phyloP scores from a whole-genome alignment of 441 rosid genomes.

The Populus tomentosa region DNA sequence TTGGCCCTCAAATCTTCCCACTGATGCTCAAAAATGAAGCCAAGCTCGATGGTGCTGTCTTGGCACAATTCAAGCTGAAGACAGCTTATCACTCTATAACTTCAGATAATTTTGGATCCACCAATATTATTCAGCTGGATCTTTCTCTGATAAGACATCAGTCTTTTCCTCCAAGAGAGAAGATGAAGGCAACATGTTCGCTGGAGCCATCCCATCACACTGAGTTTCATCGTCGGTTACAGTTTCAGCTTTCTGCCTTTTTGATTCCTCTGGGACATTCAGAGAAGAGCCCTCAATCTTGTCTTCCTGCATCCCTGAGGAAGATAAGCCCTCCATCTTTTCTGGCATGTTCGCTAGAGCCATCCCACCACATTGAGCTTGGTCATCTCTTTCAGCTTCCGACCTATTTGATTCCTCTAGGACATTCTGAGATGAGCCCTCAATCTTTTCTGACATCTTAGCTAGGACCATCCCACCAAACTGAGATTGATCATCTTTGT shows the following conservation, averaged over 20 bases:
- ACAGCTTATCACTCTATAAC: constrained; percentile 4
- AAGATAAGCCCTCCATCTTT: neutral
- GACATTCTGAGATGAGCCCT: neutral
- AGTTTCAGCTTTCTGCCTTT: constrained; percentile 1
- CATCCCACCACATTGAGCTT: no score
- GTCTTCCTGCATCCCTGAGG: neutral
- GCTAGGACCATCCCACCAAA: neutral
- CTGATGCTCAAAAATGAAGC: neutral
- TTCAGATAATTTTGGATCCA: neutral
- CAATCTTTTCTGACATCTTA: neutral
- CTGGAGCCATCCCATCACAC: neutral
- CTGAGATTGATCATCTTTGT: neutral
- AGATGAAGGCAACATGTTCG: neutral
- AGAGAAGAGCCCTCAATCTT: neutral
- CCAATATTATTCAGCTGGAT: neutral
- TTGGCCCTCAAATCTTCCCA: neutral
- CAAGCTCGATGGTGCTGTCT: neutral
- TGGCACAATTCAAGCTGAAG: constrained; percentile 1
- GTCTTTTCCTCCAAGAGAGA: neutral
- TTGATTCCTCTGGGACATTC: neutral
- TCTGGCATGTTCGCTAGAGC: no score
- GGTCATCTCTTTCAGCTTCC: no score
- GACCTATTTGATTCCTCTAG: no score
- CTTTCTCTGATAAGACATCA: neutral
- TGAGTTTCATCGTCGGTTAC: neutral